Evolutionary conservation across 2,329 filamentous ascomycete species (phyloP).

Genomic region (Coniochaeta sp.): DNA sequence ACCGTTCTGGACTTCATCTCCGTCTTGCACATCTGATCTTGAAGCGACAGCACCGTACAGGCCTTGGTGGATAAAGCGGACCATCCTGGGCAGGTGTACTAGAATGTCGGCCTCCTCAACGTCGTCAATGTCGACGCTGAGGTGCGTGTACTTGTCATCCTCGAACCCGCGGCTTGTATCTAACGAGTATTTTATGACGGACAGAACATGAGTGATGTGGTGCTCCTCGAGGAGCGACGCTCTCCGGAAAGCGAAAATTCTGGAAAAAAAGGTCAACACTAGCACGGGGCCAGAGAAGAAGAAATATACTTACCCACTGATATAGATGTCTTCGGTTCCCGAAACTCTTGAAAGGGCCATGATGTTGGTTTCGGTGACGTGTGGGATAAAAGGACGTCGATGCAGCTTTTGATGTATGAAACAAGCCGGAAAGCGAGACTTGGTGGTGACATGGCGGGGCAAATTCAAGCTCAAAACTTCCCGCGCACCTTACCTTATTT

Average conservation of each 20-base stretch:
- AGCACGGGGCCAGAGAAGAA: constrained; percentile 10
- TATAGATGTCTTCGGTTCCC: constrained; percentile 64
- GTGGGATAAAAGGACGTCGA: background rate
- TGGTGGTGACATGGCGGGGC: background rate
- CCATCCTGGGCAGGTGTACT: constrained; percentile 68
- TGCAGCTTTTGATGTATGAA: background rate
- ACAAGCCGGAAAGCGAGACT: background rate
- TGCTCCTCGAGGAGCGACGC: constrained; percentile 61
- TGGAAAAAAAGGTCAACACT: constrained; percentile 25
- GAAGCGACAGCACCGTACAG: constrained; percentile 30
- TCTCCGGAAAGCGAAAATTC: constrained; percentile 71
- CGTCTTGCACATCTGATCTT: background rate
- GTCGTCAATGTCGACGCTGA: constrained; percentile 82
- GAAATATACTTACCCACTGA: constrained; percentile 59
- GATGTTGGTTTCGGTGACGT: background rate
- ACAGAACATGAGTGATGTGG: constrained; percentile 86
- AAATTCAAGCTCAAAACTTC: background rate
- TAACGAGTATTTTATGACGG: constrained; percentile 50
- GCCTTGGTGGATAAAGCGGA: constrained; percentile 75
- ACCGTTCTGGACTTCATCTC: background rate
- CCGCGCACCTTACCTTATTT: background rate
- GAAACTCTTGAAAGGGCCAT: constrained; percentile 62
- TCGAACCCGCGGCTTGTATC: constrained; percentile 22
- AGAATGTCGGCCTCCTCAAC: constrained; percentile 83
- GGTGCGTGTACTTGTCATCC: constrained; percentile 56